Conservation (phyloP, 208 protist species). For the Leishmania amazonensis region DNA sequence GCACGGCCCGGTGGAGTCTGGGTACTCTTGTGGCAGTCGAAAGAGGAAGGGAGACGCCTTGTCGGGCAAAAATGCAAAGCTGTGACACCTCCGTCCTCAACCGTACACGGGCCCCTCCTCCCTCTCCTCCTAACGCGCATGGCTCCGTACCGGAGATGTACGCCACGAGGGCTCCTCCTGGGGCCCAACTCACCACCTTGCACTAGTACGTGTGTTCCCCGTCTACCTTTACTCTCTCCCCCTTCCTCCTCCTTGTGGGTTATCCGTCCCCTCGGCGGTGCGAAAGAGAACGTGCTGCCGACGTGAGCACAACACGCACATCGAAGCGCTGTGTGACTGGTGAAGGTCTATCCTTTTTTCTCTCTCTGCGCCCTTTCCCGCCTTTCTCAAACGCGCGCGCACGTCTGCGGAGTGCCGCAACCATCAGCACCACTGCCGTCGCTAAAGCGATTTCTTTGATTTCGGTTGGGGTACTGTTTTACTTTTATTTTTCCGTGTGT, state of each 20-base stretch:
- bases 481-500: not conserved
- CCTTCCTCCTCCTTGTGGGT: not conserved
- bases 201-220: not conserved
- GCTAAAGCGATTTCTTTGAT: not conserved
- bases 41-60: not conserved
- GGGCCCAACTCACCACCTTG: not conserved
- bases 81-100: not conserved
- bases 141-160: not conserved
- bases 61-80: not conserved
- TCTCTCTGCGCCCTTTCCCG: not conserved
- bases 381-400: not conserved
- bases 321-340: not conserved
- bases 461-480: not conserved
- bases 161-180: not conserved
- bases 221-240: not conserved
- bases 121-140: not conserved
- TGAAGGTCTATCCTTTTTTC: not conserved
- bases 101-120: not conserved
- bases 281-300: conserved; percentile 2
- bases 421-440: not conserved
- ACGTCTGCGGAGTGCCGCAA: not conserved
- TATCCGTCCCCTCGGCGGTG: not conserved
- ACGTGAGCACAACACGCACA: not conserved
- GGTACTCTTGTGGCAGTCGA: not conserved
- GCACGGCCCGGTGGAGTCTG: not conserved